Conservation (phyloP, 306 rosid species). For the Prunus mongolica region DNA sequence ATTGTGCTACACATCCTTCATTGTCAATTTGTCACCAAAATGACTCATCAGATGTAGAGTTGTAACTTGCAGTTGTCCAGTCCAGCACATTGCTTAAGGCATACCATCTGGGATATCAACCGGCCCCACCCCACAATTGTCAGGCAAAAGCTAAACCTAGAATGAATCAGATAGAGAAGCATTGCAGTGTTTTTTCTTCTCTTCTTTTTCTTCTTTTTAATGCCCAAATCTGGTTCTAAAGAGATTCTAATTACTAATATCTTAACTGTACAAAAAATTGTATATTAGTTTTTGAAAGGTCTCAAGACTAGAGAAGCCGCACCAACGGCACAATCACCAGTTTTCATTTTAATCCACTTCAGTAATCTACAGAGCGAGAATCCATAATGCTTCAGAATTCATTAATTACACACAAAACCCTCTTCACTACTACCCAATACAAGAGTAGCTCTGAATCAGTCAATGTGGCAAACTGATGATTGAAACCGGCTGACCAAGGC, state of each 20-base stretch:
- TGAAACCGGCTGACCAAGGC: conserved; percentile 19
- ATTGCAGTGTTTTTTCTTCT: background rate
- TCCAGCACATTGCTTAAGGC: conserved; percentile 7
- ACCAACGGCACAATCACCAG: conserved; percentile 43
- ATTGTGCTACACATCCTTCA: conserved; percentile 27
- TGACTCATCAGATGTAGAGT: conserved; percentile 12
- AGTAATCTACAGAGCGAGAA: conserved; percentile 39
- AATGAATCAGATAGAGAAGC: background rate
- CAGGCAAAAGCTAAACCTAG: background rate
- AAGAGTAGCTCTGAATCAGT: conserved; percentile 29
- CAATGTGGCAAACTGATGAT: conserved; percentile 26
- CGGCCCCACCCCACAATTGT: background rate
- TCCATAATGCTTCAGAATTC: conserved; percentile 38
- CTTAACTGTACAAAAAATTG: conserved; percentile 52
- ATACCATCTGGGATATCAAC: no score
- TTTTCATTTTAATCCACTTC: conserved; percentile 36
- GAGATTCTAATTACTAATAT: conserved; percentile 25
- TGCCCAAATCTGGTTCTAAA: conserved; percentile 9
- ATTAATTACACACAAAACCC: conserved; percentile 50
- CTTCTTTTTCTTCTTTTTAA: conserved; percentile 9
- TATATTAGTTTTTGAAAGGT: conserved; percentile 38
- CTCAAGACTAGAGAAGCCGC: conserved; percentile 25
- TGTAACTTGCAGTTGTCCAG: conserved; percentile 34
- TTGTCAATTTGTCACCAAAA: conserved; percentile 20
- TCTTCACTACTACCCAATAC: conserved; percentile 36